Base-by-base conservation (phyloP, 2,329 filamentous ascomycete species). In the Chaetomium globosum region DNA sequence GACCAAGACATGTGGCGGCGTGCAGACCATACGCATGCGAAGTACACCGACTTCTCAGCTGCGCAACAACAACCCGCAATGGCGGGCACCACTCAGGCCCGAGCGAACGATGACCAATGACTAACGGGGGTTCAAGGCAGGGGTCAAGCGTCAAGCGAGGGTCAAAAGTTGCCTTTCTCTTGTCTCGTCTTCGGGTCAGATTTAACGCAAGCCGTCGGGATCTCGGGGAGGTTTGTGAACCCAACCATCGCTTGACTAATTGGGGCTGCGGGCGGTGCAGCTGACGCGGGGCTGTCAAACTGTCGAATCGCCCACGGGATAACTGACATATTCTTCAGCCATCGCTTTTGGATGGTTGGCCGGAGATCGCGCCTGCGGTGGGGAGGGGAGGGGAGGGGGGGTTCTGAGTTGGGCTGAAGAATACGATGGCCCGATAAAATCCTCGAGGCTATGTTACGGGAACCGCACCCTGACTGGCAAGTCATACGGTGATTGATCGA, bases 1-100 rank as follows among this genome's bases (percentile, higher is more conserved):
- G 26, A n/a, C 46, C 63, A 62, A 69, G 66, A 66, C 65, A 66
- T 69, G 59, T 62, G 64, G 67, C 64, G 59, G 61, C 63, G 33
- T 59, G 63, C 54, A 61, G 59, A 33, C 64, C 56, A 59, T 49
- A 55, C 33, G 49, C 55, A 43, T 26, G 26, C 26, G 26, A 26
- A 26, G 26, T 66, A 63, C 65, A 68, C 65, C 63, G 67, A 65
- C 65, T 65, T 43, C 28, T 62, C 62, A 59, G 62, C 64, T 63
- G 52, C 59, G 30, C 53, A 58, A 4, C 33, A 54, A 48, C 31
- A 43, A 51, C 28, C 12, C 39, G 56, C 6, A 21, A 39, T 21
- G 30, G 48, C 49, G 53, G 64, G 49, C 51, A 60, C 55, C 55
- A 55, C 54, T 63, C 31, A 51, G 54, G 43, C 46, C 26, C 23